Percentiles rank a stretch among this genome's conserved stretches.
Evolutionary conservation across 331 rosid genomes (phyloP).

Genomic region (Pyrus hybrid): DNA sequence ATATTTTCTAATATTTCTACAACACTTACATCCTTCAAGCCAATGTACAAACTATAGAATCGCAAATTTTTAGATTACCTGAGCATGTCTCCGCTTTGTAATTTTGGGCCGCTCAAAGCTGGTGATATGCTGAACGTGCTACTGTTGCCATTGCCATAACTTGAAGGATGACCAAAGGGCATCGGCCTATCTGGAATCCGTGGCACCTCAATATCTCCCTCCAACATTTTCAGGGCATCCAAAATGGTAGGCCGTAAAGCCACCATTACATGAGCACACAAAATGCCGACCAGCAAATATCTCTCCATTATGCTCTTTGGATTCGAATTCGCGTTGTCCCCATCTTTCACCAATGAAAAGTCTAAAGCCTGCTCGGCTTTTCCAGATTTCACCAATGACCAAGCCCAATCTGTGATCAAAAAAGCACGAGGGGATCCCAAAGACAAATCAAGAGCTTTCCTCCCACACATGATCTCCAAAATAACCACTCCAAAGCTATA

Average conservation of each 20-base stretch:
- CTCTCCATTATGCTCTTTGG: slow-evolving; percentile 75
- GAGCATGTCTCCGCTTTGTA: slow-evolving; percentile 70
- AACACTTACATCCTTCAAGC: neutral
- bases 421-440: slow-evolving; percentile 49
- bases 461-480: slow-evolving; percentile 88
- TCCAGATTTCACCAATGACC: slow-evolving; percentile 75
- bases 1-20: too few species aligned
- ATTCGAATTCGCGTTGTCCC: slow-evolving; percentile 40
- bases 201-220: slow-evolving; percentile 82
- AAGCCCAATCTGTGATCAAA: slow-evolving; percentile 87
- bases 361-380: slow-evolving; percentile 57
- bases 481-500: slow-evolving; percentile 88
- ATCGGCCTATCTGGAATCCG: slow-evolving; percentile 81
- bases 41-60: slow-evolving; percentile 4
- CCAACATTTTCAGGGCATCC: too few species aligned
- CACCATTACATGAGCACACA: too few species aligned
- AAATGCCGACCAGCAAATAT: too few species aligned
- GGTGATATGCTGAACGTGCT: slow-evolving; percentile 75
- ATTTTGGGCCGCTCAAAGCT: slow-evolving; percentile 55
- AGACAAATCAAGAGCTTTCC: slow-evolving; percentile 75
- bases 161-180: slow-evolving; percentile 76
- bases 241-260: too few species aligned
- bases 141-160: slow-evolving; percentile 25
- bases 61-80: slow-evolving; percentile 40
- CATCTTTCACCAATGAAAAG: slow-evolving; percentile 44